phyloP scores from a whole-genome alignment of 176 grass and related monocot genomes.

The Calamus simplicifolius region DNA sequence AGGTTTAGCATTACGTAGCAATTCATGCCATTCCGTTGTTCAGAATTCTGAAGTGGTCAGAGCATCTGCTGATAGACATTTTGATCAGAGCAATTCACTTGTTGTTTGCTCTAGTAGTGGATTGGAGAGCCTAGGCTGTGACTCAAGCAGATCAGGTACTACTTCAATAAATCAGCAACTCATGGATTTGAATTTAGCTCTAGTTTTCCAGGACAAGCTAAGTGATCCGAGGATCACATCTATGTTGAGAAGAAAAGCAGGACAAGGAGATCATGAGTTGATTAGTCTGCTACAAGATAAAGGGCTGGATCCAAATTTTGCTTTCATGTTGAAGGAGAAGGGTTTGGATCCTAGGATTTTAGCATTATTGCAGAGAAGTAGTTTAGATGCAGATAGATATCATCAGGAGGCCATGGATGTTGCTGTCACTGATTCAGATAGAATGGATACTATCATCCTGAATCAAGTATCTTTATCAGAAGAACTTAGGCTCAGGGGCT shows the following conservation, averaged over 20 bases:
- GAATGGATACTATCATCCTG: constrained; percentile 74
- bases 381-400: constrained; percentile 92
- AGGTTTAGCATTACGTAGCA: constrained; percentile 78
- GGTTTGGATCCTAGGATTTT: constrained; percentile 91
- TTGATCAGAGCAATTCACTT: constrained; percentile 39
- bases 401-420: constrained; percentile 62
- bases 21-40: constrained; percentile 79
- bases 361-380: constrained; percentile 86
- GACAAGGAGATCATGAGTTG: constrained; percentile 72
- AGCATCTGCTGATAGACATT: constrained; percentile 44
- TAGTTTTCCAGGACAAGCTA: constrained; percentile 78
- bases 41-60: constrained; percentile 66
- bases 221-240: constrained; percentile 93
- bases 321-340: constrained; percentile 97
- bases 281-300: constrained; percentile 94
- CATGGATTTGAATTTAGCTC: constrained; percentile 77
- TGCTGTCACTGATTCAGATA: constrained; percentile 74
- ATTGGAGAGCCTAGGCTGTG: constrained; percentile 64
- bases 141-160: constrained; percentile 62
- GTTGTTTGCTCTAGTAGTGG: constrained; percentile 58
- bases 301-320: constrained; percentile 97
- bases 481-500: constrained; percentile 74
- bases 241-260: constrained; percentile 90
- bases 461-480: constrained; percentile 94
- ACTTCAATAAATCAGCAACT: constrained; percentile 53